These are phyloP conservation scores for Boletus sensibilis DNA, from an alignment of 768 basidiomycete genomes.

Conservation along the genomic window DNA sequence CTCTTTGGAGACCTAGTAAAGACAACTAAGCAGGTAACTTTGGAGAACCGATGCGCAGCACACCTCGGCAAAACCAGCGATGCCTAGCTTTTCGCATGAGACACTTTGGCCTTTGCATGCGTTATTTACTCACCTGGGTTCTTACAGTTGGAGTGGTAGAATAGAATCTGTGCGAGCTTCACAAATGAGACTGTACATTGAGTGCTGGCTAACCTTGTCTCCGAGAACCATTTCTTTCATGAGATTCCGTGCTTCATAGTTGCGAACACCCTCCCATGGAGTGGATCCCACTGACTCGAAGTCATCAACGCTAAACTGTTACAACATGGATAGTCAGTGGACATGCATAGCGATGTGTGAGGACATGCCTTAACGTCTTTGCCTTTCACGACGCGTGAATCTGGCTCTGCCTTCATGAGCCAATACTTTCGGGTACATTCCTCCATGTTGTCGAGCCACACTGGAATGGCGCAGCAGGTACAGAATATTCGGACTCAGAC, in stretches of 20 bases:
- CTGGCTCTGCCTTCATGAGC: constrained; percentile 87
- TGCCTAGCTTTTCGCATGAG: constrained; percentile 43
- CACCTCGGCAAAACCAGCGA: constrained; percentile 85
- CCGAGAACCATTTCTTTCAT: constrained; percentile 80
- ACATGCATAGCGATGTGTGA: background rate
- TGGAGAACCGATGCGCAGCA: constrained; percentile 6
- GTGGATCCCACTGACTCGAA: constrained; percentile 70
- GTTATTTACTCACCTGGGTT: constrained; percentile 54
- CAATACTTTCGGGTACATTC: constrained; percentile 40
- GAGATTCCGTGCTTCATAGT: constrained; percentile 77
- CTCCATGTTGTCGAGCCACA: constrained; percentile 2
- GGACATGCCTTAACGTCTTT: constrained; percentile 74
- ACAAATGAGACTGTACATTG: background rate
- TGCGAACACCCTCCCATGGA: constrained; percentile 87
- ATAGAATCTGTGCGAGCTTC: constrained; percentile 57
- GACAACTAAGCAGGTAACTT: constrained; percentile 2
- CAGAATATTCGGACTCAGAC: constrained; percentile 1
- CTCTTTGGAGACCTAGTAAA: constrained; percentile 71
- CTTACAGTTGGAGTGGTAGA: constrained; percentile 89
- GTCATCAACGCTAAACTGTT: constrained; percentile 85
- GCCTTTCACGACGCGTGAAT: constrained; percentile 80
- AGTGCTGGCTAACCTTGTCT: constrained; percentile 55
- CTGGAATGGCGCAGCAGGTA: background rate
- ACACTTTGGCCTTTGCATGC: background rate
- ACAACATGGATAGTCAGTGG: background rate